phyloP scores from a whole-genome alignment of 805 yeast species.

The Metschnikowia baotianmanensis region DNA sequence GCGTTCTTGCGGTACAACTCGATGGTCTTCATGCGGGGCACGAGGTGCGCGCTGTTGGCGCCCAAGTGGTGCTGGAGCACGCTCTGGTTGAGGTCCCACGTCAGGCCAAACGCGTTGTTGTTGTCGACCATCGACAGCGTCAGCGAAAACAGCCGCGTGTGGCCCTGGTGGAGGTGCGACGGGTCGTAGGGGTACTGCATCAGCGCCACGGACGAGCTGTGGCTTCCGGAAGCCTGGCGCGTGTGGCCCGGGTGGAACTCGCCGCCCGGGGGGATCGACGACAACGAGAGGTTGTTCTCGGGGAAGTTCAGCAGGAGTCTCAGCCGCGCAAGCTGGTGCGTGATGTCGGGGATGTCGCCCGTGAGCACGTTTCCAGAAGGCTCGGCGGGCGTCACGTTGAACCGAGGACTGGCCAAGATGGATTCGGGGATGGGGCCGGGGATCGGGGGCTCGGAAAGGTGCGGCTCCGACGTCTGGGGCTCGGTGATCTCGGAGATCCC shows the following conservation, averaged over 20 bases:
- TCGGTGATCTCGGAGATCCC: no score
- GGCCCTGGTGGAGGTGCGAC: constrained; percentile 18
- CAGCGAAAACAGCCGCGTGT: constrained; percentile 36
- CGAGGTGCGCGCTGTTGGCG: constrained; percentile 45
- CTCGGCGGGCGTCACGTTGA: constrained; percentile 3
- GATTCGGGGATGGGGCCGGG: background rate
- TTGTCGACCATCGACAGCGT: constrained; percentile 38
- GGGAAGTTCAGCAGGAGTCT: constrained; percentile 1
- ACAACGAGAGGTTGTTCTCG: constrained; percentile 25
- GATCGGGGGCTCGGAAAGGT: no score
- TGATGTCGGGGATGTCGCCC: constrained; percentile 7
- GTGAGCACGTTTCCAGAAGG: constrained; percentile 2
- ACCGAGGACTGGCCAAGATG: constrained; percentile 13
- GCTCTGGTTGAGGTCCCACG: constrained; percentile 50
- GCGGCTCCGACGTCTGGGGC: no score
- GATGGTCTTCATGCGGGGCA: constrained; percentile 79
- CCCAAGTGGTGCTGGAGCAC: constrained; percentile 53
- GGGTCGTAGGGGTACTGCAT: constrained; percentile 23
- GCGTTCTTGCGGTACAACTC: constrained; percentile 87
- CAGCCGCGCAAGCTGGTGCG: constrained; percentile 25
- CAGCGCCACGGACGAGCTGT: constrained; percentile 25
- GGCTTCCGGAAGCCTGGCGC: constrained; percentile 8
- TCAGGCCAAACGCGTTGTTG: constrained; percentile 27
- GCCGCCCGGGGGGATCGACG: constrained; percentile 26
- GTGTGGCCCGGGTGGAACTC: background rate